Evolutionary conservation across 306 rosid species (phyloP).

Genomic region (Pueraria montana): DNA sequence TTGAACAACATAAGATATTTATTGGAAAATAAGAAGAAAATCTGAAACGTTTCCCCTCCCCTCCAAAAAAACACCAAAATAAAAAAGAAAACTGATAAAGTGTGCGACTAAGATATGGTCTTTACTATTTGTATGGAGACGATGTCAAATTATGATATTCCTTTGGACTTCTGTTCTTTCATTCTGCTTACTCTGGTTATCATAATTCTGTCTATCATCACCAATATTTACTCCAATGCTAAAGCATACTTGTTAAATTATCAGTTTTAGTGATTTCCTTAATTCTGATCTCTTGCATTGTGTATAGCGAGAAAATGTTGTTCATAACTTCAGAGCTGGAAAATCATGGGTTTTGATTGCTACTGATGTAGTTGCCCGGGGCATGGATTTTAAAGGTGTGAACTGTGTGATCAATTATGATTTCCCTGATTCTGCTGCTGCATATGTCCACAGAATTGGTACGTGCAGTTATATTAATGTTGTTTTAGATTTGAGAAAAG

Average conservation of each 20-base stretch:
- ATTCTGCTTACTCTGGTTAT: background rate
- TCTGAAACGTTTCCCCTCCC: slow-evolving; percentile 2
- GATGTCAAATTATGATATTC: slow-evolving; percentile 34
- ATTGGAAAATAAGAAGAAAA: slow-evolving; percentile 25
- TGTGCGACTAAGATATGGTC: too few species aligned
- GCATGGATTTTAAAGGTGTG: too few species aligned
- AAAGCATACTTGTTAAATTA: slow-evolving; percentile 1
- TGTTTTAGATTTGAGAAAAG: too few species aligned
- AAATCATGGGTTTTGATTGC: slow-evolving; percentile 97
- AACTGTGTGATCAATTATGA: too few species aligned
- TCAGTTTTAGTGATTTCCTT: slow-evolving; percentile 15
- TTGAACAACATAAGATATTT: slow-evolving; percentile 32
- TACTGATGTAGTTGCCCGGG: slow-evolving; percentile 96
- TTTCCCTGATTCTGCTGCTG: too few species aligned
- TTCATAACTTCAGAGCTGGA: slow-evolving; percentile 91
- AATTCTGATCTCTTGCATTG: too few species aligned
- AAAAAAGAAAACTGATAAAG: too few species aligned
- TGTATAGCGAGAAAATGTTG: slow-evolving; percentile 85
- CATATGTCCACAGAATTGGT: too few species aligned
- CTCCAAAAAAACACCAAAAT: slow-evolving; percentile 20
- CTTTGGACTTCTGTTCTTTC: background rate
- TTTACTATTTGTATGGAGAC: slow-evolving; percentile 9
- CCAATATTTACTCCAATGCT: slow-evolving; percentile 3
- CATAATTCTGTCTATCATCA: background rate
- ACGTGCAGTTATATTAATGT: too few species aligned